These are phyloP conservation scores for Phytophthora multivora DNA, from an alignment of 352 stramenopile species.

Conservation along the genomic window DNA sequence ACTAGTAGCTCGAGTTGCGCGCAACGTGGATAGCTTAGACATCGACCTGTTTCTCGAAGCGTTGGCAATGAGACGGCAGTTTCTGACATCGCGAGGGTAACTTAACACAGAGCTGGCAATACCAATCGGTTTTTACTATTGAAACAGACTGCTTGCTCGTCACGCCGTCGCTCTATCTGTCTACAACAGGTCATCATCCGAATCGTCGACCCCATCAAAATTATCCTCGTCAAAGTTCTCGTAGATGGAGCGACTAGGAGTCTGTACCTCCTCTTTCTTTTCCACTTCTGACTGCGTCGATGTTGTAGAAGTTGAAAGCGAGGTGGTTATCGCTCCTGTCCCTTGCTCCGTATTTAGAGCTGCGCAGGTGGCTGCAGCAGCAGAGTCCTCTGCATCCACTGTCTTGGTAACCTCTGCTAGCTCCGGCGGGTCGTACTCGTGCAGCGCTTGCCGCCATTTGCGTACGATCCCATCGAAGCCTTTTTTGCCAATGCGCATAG, in stretches of 20 bases:
- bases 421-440: constrained; percentile 82
- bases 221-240: constrained; percentile 76
- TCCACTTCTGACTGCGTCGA: not conserved
- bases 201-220: constrained; percentile 43
- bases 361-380: not conserved
- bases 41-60: constrained; percentile 80
- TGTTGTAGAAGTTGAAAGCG: constrained; percentile 1
- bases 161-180: constrained; percentile 15
- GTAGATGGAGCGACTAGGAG: constrained; percentile 55
- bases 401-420: constrained; percentile 32
- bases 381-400: not conserved
- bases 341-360: not conserved
- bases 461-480: constrained; percentile 81
- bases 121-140: constrained; percentile 17
- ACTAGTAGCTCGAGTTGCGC: constrained; percentile 67
- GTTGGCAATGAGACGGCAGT: constrained; percentile 73
- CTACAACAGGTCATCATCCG: constrained; percentile 78
- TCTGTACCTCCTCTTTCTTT: not conserved
- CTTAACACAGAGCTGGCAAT: not conserved
- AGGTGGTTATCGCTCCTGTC: not conserved
- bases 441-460: constrained; percentile 80
- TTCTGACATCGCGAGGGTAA: constrained; percentile 53
- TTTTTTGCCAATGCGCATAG: constrained; percentile 76
- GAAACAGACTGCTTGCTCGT: constrained; percentile 2
- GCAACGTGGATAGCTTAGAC: constrained; percentile 84